These are phyloP conservation scores for Penicillium sp. DNA, from an alignment of 2,329 filamentous ascomycete genomes.

Conservation along the genomic window DNA sequence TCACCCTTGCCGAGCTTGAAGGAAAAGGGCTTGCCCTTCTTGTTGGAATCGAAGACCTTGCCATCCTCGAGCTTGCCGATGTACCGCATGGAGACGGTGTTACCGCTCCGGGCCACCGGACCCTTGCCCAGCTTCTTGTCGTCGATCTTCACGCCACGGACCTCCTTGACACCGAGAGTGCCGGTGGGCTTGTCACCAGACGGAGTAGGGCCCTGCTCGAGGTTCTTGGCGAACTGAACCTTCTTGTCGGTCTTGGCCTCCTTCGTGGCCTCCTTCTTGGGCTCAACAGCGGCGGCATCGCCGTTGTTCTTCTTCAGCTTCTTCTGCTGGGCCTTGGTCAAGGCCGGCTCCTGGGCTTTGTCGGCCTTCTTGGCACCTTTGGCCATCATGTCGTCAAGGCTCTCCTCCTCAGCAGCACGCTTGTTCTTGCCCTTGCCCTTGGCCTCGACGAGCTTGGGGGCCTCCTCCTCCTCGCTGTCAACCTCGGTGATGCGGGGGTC, in stretches of 20 bases:
- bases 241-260: conserved; percentile 72
- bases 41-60: conserved; percentile 97
- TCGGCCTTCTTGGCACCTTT: conserved; percentile 57
- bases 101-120: conserved; percentile 79
- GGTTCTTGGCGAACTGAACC: conserved; percentile 97
- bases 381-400: conserved; percentile 77
- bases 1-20: conserved; percentile 94
- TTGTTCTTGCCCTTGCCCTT: conserved; percentile 77
- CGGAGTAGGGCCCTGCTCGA: conserved; percentile 89
- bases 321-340: conserved; percentile 96
- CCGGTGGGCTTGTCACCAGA: conserved; percentile 55
- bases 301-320: conserved; percentile 99
- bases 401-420: conserved; percentile 71
- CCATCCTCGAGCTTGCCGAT: conserved; percentile 94
- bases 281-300: conserved; percentile 62
- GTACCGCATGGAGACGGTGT: conserved; percentile 90
- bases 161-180: conserved; percentile 65
- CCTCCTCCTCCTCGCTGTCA: conserved; percentile 68
- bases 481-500: conserved; percentile 81
- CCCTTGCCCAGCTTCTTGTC: conserved; percentile 90
- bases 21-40: conserved; percentile 94
- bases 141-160: conserved; percentile 86
- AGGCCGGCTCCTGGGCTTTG: conserved; percentile 58
- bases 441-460: conserved; percentile 47
- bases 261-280: conserved; percentile 53